Evolutionary conservation across 371 early-diverging fungal species (phyloP).

Genomic region (Amoeboaphelidium protococcarum): DNA sequence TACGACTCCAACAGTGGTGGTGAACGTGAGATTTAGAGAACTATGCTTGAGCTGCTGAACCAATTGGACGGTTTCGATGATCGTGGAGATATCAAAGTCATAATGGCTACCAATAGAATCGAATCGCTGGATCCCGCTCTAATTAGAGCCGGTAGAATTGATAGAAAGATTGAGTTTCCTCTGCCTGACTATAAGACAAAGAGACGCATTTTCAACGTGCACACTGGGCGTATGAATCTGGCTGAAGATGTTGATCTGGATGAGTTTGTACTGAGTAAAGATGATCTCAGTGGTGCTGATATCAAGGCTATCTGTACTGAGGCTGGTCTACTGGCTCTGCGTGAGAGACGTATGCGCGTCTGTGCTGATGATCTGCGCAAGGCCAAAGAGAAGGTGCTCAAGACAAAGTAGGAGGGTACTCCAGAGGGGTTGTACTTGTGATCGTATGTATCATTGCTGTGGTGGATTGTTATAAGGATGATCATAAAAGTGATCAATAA

Average conservation of each 20-base stretch:
- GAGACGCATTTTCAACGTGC: constrained; percentile 95
- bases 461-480: too few species aligned
- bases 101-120: constrained; percentile 99
- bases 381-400: constrained; percentile 97
- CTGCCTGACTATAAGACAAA: constrained; percentile 97
- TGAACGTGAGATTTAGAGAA: constrained; percentile 96
- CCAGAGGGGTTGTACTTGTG: constrained; percentile 86
- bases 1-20: constrained; percentile 95
- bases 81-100: constrained; percentile 97
- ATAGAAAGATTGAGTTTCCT: constrained; percentile 99
- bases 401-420: constrained; percentile 91
- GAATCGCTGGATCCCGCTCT: constrained; percentile 97
- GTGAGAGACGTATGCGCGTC: constrained; percentile 98
- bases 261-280: constrained; percentile 94
- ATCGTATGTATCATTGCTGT: too few species aligned
- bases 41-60: constrained; percentile 99
- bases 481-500: too few species aligned
- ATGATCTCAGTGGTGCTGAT: constrained; percentile 98
- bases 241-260: constrained; percentile 93
- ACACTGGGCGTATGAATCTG: constrained; percentile 94
- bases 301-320: constrained; percentile 99
- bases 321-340: constrained; percentile 91
- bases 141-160: constrained; percentile 98
- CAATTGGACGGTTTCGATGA: constrained; percentile 99
- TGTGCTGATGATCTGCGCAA: constrained; percentile 92